Evolutionary conservation across 805 yeast genomes (phyloP), one percentile per base, ranked within the genome.

Genomic region (Wickerhamomyces ciferrii): DNA sequence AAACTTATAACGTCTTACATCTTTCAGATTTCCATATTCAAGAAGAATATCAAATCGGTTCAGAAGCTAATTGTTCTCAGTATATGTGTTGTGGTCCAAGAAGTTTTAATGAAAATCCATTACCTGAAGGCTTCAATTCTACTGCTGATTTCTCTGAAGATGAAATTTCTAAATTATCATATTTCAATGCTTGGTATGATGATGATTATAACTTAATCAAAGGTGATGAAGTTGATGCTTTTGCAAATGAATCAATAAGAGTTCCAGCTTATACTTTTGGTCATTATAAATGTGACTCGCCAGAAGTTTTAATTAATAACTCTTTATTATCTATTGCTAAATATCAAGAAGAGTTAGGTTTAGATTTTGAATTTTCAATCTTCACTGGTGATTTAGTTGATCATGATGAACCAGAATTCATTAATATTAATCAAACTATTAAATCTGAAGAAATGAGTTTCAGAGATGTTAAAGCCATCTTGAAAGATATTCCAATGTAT

Each of bases 21-120:
- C 54, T 84, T 29, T 74, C 84, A 19, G 90, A 84, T 58, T 78
- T 83, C 62, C 89, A 84, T 61, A 62, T 81, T 41, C 78, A 82
- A 58, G 60, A 75, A 45, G 76, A 77, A 51, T 80, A 76, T 60
- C 60, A 68, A 19, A 64, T 76, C 11, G 84, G 83, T 29, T 60
- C 75, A 4, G 86, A 80, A 59, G 76, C 75, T 17, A 79, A 80
- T 55, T 79, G 84, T 60, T 63, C 81, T 5, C 62, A 61, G 27
- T 66, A 69, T 25, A 71, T 81, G 74, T 84, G 91, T 61, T 84
- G 91, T 60, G 71, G 80, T 24, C 74, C 79, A 36, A 51, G 50
- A 8, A 27, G 31, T 32, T n/a, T 32, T 19, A 32, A 32, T 17
- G 11, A n/a, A 32, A 4, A 5, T 13, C 32, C 43, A 6, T 50